Conservation (phyloP, 2,329 filamentous ascomycete genomes). For the Penicillium sclerotigenum region DNA sequence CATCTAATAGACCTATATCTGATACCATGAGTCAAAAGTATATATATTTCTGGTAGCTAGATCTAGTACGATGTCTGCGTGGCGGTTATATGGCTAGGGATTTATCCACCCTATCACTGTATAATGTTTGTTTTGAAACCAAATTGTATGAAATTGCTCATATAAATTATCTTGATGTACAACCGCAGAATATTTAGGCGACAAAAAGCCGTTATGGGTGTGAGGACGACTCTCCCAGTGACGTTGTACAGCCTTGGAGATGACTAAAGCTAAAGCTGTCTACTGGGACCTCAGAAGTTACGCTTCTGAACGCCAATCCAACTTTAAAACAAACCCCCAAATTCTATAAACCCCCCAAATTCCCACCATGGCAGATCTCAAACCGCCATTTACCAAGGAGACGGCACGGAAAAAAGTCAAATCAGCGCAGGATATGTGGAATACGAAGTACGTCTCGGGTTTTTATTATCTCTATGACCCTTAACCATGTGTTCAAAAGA, state of each 20-base stretch:
- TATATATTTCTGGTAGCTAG: background rate
- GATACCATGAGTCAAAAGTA: background rate
- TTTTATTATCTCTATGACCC: background rate
- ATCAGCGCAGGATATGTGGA: constrained; percentile 79
- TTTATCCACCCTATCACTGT: background rate
- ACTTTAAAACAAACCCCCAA: background rate
- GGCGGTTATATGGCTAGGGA: background rate
- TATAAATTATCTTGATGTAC: background rate
- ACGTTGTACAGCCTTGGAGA: background rate
- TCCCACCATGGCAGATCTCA: constrained; percentile 39
- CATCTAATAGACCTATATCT: background rate
- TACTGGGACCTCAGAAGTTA: too few species aligned
- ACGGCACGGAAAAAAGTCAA: constrained; percentile 75
- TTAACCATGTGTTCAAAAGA: constrained; percentile 17
- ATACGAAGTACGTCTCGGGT: constrained; percentile 57
- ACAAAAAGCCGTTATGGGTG: too few species aligned
- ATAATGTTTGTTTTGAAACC: too few species aligned
- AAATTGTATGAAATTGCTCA: background rate
- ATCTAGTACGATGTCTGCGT: background rate
- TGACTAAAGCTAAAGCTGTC: background rate
- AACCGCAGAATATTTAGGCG: too few species aligned
- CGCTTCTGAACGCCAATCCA: background rate
- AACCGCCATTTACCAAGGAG: constrained; percentile 71
- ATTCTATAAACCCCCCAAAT: background rate
- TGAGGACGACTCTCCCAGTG: too few species aligned